Evolutionary conservation across 2,329 filamentous ascomycete genomes (phyloP), one percentile per base, ranked within the genome.

Genomic region (Monosporascus sp.): DNA sequence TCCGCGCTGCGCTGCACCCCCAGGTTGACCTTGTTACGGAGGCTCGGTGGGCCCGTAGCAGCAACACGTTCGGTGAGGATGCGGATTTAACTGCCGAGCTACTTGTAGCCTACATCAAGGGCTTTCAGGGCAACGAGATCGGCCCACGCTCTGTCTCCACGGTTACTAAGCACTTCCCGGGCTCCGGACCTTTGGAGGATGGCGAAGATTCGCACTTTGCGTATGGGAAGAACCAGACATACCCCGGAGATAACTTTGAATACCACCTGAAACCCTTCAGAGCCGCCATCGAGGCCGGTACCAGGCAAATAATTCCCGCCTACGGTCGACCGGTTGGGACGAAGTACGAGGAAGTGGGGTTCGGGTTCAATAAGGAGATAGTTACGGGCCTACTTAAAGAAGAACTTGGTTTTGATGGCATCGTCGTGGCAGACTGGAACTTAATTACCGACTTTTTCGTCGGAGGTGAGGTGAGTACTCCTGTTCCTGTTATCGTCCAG

Each of bases 151-250:
- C 74, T 2, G 72, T 80, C 4, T 72, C 70, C 1, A 76, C 77
- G 0, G 72, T 79, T 2, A 78, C 77, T 0, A 81, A 81, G 62
- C 78, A 81, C 56, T 81, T 81, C 58, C 78, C 78, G 0, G 78
- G 78, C 5, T 75, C 71, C 8, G 78, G 78, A 0, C 71, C 77
- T 0, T 70, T 75, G 58, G 65, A 77, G 52, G 65, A 76, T 46
- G 78, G 78, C 22, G 75, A 80, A 47, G 78, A 81, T 57, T 72
- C 75, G 18, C 78, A 81, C 51, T 81, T 80, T 54, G 62, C 63
- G 0, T 79, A 79, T 51, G 78, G 78, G 31, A 78, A 78, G 60
- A 77, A 80, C 51, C 67, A 72, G 54, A 73, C 73, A 0, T 81
- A 80, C 48, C 78, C 77, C 0, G 78, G 77, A 1, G 60, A 73